These are phyloP conservation scores for Fusarium hostae DNA, from an alignment of 2,329 filamentous ascomycete genomes.

Conservation along the genomic window DNA sequence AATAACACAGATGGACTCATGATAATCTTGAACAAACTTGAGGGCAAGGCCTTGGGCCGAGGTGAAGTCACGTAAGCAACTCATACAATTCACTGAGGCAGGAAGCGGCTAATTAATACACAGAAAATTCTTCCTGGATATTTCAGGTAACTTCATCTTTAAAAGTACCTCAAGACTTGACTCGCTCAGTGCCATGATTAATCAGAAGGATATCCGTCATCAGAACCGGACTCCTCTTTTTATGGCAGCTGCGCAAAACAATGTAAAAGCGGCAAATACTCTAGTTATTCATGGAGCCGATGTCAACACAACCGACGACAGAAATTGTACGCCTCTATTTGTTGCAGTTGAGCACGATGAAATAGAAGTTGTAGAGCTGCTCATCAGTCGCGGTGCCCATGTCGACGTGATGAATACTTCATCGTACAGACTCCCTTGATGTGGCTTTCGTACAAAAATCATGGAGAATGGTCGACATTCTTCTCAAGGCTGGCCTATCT, in stretches of 20 bases:
- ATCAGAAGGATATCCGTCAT: not conserved
- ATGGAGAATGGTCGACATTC: not conserved
- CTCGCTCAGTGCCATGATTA: not conserved
- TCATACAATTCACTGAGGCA: not conserved
- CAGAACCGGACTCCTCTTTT: not conserved
- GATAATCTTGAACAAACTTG: not conserved
- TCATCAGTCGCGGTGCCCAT: not conserved
- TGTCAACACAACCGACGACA: not conserved
- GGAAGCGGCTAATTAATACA: not conserved
- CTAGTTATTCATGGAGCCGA: not conserved
- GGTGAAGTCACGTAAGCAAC: not conserved
- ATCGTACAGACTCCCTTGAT: not conserved
- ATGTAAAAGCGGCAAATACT: not conserved
- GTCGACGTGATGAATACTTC: not conserved
- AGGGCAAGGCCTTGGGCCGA: fast-evolving
- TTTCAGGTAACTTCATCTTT: not conserved
- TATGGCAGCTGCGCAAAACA: not conserved
- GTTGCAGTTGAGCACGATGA: no score
- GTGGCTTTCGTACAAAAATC: no score
- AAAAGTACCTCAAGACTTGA: not conserved
- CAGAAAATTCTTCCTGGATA: not conserved
- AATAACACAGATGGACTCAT: not conserved
- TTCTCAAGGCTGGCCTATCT: not conserved
- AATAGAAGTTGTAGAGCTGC: not conserved
- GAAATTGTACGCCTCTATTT: not conserved